Evolutionary conservation across 202 grass and related monocot genomes (phyloP), one percentile per base, ranked within the genome.

Genomic region (Dendrocalamus latiflorus): DNA sequence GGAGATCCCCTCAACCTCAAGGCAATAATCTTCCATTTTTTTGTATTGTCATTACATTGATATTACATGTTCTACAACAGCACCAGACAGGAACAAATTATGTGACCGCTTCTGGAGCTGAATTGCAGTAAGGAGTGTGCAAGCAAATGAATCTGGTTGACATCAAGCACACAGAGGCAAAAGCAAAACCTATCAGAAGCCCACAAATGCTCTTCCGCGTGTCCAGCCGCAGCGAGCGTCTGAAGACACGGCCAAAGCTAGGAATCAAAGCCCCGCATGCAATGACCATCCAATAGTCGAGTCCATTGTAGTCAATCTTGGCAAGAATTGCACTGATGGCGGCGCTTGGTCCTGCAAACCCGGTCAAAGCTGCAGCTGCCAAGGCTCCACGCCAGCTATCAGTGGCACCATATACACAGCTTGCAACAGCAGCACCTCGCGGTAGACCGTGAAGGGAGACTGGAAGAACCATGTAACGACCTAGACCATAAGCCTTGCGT

Each of bases 41-140:
- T 58, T 25, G 70, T 72, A 77, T 77, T 28, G 65, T 72, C 15
- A 30, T 77, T 85, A 89, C 82, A 81, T 34, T 76, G 56, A 65
- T 77, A 68, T 70, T 81, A 89, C 87, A 81, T 81, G 64, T 81
- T 74, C 71, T 67, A 68, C 86, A 84, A 74, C 67, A 70, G 37
- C 55, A 77, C 28, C 2, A 8, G 21, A 9, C 65, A 54, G 13
- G 25, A 37, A 66, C 4, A 72, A 30, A 26, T 87, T 83, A 98
- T 93, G 92, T 98, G 47, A 98, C 92, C 3, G 95, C 95, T 77
- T 98, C 95, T 26, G 95, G 95, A 72, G 95, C 90, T 3, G 95
- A 98, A 87, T 98, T 98, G 69, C 95, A 98, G 79, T 98, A 98
- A 84, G 95, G 93, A 21, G 95, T 95, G 76, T 98, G 92, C 85